These are phyloP conservation scores for Prunus fruticosa DNA, from an alignment of 306 rosid genomes.

Conservation along the genomic window DNA sequence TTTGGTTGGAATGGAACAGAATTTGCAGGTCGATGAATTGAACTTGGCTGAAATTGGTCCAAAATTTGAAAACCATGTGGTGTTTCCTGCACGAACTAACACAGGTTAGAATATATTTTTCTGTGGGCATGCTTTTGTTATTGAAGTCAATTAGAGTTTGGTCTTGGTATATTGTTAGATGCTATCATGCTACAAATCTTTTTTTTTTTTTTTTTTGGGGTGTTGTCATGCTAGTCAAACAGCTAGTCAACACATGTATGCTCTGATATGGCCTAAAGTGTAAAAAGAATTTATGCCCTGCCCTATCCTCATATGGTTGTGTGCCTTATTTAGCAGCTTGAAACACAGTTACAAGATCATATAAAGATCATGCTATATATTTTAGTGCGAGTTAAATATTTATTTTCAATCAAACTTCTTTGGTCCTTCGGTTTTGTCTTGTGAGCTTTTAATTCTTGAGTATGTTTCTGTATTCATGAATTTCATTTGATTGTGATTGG, in stretches of 20 bases:
- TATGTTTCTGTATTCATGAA: not conserved
- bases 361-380: not conserved
- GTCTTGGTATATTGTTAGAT: not conserved
- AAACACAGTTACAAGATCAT: not conserved
- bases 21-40: constrained; percentile 74
- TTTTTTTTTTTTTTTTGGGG: not conserved
- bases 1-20: constrained; percentile 49
- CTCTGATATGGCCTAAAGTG: not conserved
- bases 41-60: constrained; percentile 87
- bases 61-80: constrained; percentile 76
- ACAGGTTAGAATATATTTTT: constrained; percentile 54
- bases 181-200: not conserved
- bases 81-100: constrained; percentile 94
- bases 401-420: not conserved
- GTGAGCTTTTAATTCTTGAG: not conserved
- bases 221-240: not conserved
- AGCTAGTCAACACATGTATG: not conserved
- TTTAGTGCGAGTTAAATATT: not conserved
- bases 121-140: constrained; percentile 5
- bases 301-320: not conserved
- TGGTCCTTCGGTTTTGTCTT: not conserved
- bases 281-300: not conserved
- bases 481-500: constrained; percentile 23
- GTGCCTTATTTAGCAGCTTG: not conserved
- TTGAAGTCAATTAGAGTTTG: not conserved